Base-by-base conservation (phyloP, 345 rosid species). In the Populus simonii region DNA sequence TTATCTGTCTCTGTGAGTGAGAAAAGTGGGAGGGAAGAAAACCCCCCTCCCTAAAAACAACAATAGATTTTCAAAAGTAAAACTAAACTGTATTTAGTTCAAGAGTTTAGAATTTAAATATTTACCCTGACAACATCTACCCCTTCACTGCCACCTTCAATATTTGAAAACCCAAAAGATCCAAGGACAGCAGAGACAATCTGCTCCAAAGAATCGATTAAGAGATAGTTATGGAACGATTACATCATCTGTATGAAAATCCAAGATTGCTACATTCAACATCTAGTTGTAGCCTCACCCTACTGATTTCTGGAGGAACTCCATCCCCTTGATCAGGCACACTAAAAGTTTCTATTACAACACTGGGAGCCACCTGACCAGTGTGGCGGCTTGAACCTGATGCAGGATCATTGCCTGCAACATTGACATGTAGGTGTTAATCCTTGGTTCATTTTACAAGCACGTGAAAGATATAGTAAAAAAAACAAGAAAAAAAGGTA, bases 101-200 rank as follows among this genome's bases (percentile, higher is more conserved):
- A 67, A 29, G 47, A 36, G 76, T 47, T 73, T 79, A 11, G 51
- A 76, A 71, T 67, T 76, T 59, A 55, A 72, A 65, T 41, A 78
- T 45, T 81, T 86, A 86, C 87, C 90, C 85, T 79, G 78, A 76
- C 78, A 80, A 55, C 73, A 31, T 85, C 89, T 73, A 82, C 72
- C 72, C 88, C 89, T 73, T 82, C 89, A 77, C 70, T 73, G 65
- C 86, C 89, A 76, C 84, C 85, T 71, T 86, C 88, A 10, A 80
- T 65, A 82, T 85, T 89, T 61, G 92, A 38, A 39, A 89, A 65
- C 83, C 94, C 94, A 51, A 92, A 85, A 70, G 94, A 90, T 73
- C 94, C 93, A 55, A 92, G 93, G 78, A 92, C 88, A 55, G 96
- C 91, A 66, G 94, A 88, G 45, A 90, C 92, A 68, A 92, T 88